Base-by-base conservation (phyloP, 805 yeast genomes). In the Wickerhamomyces queroliae region DNA sequence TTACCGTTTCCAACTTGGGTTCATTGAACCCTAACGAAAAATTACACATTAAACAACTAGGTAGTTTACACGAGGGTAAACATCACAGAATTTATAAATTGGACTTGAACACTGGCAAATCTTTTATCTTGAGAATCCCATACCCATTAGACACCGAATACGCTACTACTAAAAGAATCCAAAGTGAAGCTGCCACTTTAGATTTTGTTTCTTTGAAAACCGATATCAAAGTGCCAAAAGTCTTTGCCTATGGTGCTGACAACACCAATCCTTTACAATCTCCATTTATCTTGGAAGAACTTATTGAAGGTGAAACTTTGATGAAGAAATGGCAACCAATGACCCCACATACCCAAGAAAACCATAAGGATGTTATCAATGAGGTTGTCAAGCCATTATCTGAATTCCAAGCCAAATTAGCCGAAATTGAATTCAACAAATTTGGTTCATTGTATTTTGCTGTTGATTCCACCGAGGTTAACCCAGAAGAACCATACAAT, bases 291-390 rank as follows among this genome's bases (percentile, higher is more conserved):
- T 67, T 91, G 48, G 76, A 84, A 80, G 96, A 91, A 59, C 77
- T 64, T 54, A 69, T 85, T 43, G 81, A 76, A 37, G 96, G 97
- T 36, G 83, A 80, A 21, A 72, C 85, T 44, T 67, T 91, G 48
- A 91, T 93, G 96, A 83, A 77, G 51, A 67, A 78, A 46, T 91
- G 99, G 99, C 78, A 85, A 47, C 98, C 99, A 15, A 73, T 86
- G 58, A 66, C 74, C 17, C 67, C 69, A 22, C 87, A 83, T 44
- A 69, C 73, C 38, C 72, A 71, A 45, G 71, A 74, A 31, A 70
- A 70, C 19, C 67, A 75, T 21, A 71, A 72, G 36, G 72, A 64
- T 13, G 67, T 73, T 35, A 62, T 84, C 46, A 68, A 72, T 45
- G 60, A 66, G 29, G 91, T 83, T 9, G 74, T 93, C 51, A 74